These are phyloP conservation scores for Leccinum rimulosum DNA, from an alignment of 768 basidiomycete species.

Conservation along the genomic window DNA sequence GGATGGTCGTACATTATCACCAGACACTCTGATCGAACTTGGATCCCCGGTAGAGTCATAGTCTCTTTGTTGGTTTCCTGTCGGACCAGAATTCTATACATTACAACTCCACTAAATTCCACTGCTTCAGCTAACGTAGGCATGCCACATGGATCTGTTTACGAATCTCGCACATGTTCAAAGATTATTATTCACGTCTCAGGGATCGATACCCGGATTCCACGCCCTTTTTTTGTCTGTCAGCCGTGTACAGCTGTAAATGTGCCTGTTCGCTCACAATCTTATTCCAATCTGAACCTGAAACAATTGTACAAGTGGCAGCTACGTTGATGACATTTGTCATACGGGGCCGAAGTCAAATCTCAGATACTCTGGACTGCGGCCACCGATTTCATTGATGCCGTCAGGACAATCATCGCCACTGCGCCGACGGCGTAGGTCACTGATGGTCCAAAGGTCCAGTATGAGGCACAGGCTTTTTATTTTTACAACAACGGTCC, in stretches of 20 bases:
- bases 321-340: not conserved
- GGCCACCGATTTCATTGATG: constrained; percentile 53
- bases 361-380: constrained; percentile 1
- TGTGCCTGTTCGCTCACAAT: not conserved
- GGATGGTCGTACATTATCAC: constrained; percentile 27
- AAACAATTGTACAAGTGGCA: not conserved
- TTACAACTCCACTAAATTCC: constrained; percentile 27
- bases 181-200: constrained; percentile 7
- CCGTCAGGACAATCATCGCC: constrained; percentile 61
- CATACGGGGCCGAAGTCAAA: not conserved
- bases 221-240: constrained; percentile 3
- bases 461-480: constrained; percentile 81
- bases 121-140: constrained; percentile 33
- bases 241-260: not conserved
- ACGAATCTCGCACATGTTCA: constrained; percentile 9
- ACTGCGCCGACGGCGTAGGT: constrained; percentile 69
- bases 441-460: constrained; percentile 79
- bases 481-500: constrained; percentile 41
- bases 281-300: constrained; percentile 7
- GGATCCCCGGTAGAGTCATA: constrained; percentile 24
- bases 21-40: constrained; percentile 31
- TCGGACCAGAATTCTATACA: constrained; percentile 16
- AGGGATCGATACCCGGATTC: not conserved
- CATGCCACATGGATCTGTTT: constrained; percentile 13
- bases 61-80: constrained; percentile 7